Percentiles rank a stretch among this genome's conserved stretches.
phyloP scores from a whole-genome alignment of 257 asterid genomes.

The Solanum paucissectum region DNA sequence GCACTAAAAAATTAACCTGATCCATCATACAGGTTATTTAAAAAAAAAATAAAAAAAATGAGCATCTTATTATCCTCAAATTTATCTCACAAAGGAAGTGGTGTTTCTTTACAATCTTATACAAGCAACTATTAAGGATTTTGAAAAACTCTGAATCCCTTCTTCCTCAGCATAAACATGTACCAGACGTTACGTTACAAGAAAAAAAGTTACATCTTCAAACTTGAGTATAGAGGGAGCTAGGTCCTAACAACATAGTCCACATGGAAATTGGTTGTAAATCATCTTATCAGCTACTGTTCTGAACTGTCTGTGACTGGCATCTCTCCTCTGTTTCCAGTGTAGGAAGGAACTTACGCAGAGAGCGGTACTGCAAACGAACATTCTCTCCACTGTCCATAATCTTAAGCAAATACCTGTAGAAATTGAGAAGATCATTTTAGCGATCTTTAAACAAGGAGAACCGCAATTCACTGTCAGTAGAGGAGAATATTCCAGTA shows the following conservation, averaged over 20 bases:
- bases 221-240: not conserved
- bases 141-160: not conserved
- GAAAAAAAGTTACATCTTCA: not conserved
- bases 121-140: not conserved
- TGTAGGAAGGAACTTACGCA: slow-evolving; percentile 44
- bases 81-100: not conserved
- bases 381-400: slow-evolving; percentile 75
- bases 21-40: not conserved
- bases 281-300: slow-evolving; percentile 34
- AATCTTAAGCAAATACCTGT: slow-evolving; percentile 79
- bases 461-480: not conserved
- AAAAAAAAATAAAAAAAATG: not conserved
- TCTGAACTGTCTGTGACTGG: slow-evolving; percentile 47
- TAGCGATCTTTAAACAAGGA: not conserved
- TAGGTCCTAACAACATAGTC: not conserved
- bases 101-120: not conserved
- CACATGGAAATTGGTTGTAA: not conserved
- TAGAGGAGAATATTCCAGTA: not conserved
- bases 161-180: not conserved
- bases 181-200: not conserved
- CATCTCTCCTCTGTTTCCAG: slow-evolving; percentile 42
- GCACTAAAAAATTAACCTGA: not conserved
- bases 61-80: not conserved
- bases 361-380: slow-evolving; percentile 82
- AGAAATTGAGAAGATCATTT: not conserved